Evolutionary conservation across 441 rosid species (phyloP), one percentile per base, ranked within the genome.

Genomic region (Hura crepitans): DNA sequence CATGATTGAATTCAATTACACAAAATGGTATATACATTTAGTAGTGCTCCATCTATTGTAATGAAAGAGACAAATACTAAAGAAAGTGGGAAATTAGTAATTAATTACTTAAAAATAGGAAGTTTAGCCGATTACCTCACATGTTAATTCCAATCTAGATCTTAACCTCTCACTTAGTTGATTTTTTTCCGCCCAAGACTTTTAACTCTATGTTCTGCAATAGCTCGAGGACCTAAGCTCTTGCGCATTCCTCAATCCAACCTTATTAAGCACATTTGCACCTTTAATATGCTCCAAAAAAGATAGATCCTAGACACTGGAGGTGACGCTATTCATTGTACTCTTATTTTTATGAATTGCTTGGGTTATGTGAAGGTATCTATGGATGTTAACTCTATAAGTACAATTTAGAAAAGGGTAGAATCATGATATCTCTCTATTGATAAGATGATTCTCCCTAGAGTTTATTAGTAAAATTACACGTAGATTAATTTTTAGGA

Each of bases 111-210:
- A n/a, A n/a, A n/a, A n/a, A n/a, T n/a, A n/a, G n/a, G n/a, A n/a
- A n/a, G n/a, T n/a, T n/a, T n/a, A n/a, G n/a, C n/a, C n/a, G n/a
- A n/a, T n/a, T n/a, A n/a, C n/a, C n/a, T n/a, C n/a, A n/a, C n/a
- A n/a, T n/a, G n/a, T n/a, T 17, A 69, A 81, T 68, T 11, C 63
- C 20, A 83, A 84, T 42, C 92, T 86, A 3, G 89, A 89, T 66
- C 89, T 86, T 13, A 94, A 90, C 72, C 83, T 81, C 39, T 75
- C 86, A 45, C 78, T 79, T 78, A 76, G 90, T 6, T 94, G 97
- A 10, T 95, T 95, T 92, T 89, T 95, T 85, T 90, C 89, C 86
- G 90, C 99, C 30, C 81, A 78, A 14, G 99, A 92, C 79, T 79
- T 92, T 0, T 90, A 96, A 92, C 76, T 85, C n/a, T 92, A 81